phyloP scores from a whole-genome alignment of 2,329 filamentous ascomycete genomes.

The Cordyceps tenuipes region DNA sequence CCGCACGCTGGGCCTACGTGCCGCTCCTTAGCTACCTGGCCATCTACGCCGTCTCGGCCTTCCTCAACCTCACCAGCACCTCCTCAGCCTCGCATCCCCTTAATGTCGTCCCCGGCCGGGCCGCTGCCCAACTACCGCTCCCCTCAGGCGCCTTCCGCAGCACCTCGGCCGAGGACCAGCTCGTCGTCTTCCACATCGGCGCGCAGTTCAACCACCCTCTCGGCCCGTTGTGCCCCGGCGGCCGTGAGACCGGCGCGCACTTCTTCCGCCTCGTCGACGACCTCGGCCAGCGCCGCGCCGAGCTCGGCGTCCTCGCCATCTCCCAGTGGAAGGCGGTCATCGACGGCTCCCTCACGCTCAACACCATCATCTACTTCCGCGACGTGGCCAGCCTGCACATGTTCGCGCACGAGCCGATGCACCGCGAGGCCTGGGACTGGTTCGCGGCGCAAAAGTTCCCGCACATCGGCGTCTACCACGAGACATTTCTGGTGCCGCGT shows the following conservation, averaged over 20 bases:
- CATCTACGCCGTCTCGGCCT: conserved; percentile 19
- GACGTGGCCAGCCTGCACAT: conserved; percentile 38
- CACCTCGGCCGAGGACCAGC: conserved; percentile 19
- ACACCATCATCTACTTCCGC: conserved; percentile 43
- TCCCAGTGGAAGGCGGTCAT: conserved; percentile 33
- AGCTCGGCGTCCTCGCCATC: conserved; percentile 39
- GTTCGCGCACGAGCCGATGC: conserved; percentile 42
- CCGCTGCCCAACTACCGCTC: conserved; percentile 26
- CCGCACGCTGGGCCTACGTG: conserved; percentile 26
- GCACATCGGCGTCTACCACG: conserved; percentile 46
- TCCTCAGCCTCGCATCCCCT: conserved; percentile 17
- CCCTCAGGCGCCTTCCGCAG: conserved; percentile 19
- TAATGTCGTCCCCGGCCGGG: conserved; percentile 24
- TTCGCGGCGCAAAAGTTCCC: conserved; percentile 29
- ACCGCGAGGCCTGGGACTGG: conserved; percentile 43
- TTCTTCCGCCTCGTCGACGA: conserved; percentile 32
- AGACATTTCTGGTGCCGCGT: conserved; percentile 39
- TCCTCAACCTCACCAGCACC: conserved; percentile 24
- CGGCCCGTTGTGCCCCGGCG: conserved; percentile 38
- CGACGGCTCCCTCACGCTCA: conserved; percentile 30
- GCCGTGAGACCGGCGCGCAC: conserved; percentile 27
- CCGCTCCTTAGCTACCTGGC: conserved; percentile 14
- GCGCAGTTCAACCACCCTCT: conserved; percentile 40
- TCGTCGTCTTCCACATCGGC: conserved; percentile 39
- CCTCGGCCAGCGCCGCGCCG: conserved; percentile 28